Conservation (phyloP, 2,329 filamentous ascomycete genomes). For the Venturiaceae sp. region DNA sequence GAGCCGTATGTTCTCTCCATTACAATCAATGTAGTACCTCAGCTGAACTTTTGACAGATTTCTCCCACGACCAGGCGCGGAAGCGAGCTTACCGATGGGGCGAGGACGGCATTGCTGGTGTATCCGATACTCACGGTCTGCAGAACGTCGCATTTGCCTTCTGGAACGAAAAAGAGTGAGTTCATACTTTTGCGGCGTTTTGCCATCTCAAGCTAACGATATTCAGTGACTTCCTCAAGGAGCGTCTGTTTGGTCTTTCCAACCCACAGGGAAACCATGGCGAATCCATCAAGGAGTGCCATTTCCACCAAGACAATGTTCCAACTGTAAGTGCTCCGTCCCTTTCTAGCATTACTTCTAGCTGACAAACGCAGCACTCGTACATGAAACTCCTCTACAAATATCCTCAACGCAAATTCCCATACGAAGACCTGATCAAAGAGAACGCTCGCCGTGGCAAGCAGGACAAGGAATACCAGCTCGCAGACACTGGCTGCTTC, state of each 20-base stretch:
- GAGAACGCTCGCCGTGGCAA: conserved; percentile 73
- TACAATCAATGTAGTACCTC: not conserved
- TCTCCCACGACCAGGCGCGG: conserved; percentile 84
- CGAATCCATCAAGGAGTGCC: conserved; percentile 91
- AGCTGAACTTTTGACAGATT: conserved; percentile 50
- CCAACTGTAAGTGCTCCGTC: conserved; percentile 47
- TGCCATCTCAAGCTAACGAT: conserved; percentile 27
- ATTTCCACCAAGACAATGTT: conserved; percentile 94
- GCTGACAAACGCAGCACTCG: conserved; percentile 56
- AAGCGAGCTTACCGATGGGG: conserved; percentile 90
- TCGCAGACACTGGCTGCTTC: conserved; percentile 81
- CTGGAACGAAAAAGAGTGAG: conserved; percentile 94
- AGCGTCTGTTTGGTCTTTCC: conserved; percentile 86
- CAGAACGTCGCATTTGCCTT: conserved; percentile 94
- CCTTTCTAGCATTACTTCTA: conserved; percentile 5
- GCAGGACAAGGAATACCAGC: conserved; percentile 79
- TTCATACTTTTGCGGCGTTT: conserved; percentile 8
- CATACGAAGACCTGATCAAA: conserved; percentile 77
- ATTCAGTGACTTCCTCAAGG: conserved; percentile 77
- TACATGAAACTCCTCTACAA: conserved; percentile 99
- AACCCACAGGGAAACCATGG: conserved; percentile 97
- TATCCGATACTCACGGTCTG: conserved; percentile 82
- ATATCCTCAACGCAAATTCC: conserved; percentile 84
- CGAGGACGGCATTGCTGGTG: conserved; percentile 92
- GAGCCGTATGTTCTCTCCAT: conserved; percentile 60